phyloP scores from a whole-genome alignment of 352 stramenopile species.

The Pythium aquatile region DNA sequence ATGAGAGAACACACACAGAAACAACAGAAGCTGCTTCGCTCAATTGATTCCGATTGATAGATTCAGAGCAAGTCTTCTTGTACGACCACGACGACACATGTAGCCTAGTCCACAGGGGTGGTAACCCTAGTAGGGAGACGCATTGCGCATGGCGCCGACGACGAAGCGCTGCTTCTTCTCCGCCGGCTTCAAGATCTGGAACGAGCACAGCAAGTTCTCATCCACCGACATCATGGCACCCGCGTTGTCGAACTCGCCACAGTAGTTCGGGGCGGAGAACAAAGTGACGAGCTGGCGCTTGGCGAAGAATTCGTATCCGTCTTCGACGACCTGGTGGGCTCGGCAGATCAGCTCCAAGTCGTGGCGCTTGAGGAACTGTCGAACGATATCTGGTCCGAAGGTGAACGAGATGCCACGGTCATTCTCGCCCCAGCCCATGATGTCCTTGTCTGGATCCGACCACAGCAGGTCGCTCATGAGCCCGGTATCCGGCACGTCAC shows the following conservation, averaged over 20 bases:
- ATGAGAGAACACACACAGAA: background rate
- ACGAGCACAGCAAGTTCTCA: conserved; percentile 72
- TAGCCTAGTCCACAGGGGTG: background rate
- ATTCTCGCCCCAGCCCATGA: conserved; percentile 98
- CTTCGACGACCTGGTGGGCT: conserved; percentile 67
- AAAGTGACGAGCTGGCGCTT: conserved; percentile 88
- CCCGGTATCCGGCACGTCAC: conserved; percentile 89
- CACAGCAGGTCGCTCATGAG: conserved; percentile 98
- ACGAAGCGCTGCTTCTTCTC: conserved; percentile 83
- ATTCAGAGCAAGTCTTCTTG: background rate
- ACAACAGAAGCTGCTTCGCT: background rate
- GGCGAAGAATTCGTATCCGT: conserved; percentile 69
- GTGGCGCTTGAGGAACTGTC: conserved; percentile 96
- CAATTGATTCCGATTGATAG: background rate
- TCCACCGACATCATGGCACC: conserved; percentile 80
- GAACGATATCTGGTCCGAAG: conserved; percentile 98
- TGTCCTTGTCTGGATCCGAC: conserved; percentile 98
- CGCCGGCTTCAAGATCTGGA: conserved; percentile 71
- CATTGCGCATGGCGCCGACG: conserved; percentile 39
- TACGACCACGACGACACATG: background rate
- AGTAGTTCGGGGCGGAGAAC: conserved; percentile 92
- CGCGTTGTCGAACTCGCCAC: conserved; percentile 79
- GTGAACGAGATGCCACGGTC: conserved; percentile 98
- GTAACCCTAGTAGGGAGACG: conserved; percentile 13
- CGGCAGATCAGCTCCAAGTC: conserved; percentile 93